A percentile compares a stretch with the other conserved stretches of the same genome.
phyloP scores from a whole-genome alignment of 176 grass and related monocot genomes.

The Microstegium vimineum region DNA sequence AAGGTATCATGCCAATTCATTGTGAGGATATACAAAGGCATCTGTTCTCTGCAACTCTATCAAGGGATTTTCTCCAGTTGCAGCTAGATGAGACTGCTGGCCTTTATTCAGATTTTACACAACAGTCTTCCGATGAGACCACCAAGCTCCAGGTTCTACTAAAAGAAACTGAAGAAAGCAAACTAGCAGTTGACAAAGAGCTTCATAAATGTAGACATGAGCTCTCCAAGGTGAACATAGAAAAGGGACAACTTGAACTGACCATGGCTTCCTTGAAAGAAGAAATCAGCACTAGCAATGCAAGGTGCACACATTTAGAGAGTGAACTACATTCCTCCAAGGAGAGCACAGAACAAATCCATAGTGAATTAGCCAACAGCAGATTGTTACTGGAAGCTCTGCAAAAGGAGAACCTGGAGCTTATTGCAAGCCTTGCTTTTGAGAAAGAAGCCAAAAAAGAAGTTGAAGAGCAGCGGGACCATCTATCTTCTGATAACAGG shows the following conservation, averaged over 20 bases:
- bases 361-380: constrained; percentile 49
- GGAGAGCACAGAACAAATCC: constrained; percentile 32
- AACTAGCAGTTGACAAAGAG: constrained; percentile 35
- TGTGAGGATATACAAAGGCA: constrained; percentile 56
- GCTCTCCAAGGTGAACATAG: constrained; percentile 33
- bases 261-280: constrained; percentile 34
- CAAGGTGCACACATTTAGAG: constrained; percentile 52
- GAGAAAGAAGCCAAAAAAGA: constrained; percentile 53
- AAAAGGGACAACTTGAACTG: constrained; percentile 56
- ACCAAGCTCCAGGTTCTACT: constrained; percentile 40
- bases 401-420: constrained; percentile 56
- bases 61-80: constrained; percentile 71
- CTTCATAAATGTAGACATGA: constrained; percentile 61
- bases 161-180: constrained; percentile 56
- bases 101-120: constrained; percentile 36
- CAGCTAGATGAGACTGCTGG: constrained; percentile 53
- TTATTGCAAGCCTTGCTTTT: constrained; percentile 41
- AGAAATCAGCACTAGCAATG: constrained; percentile 38
- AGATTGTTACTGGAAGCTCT: constrained; percentile 47
- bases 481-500: constrained; percentile 49
- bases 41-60: constrained; percentile 54
- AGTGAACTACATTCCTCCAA: constrained; percentile 44
- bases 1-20: constrained; percentile 17
- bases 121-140: constrained; percentile 38
- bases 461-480: constrained; percentile 41